phyloP scores from a whole-genome alignment of 1,284 basidiomycete genomes.

The Cutaneotrichosporon dermatis region DNA sequence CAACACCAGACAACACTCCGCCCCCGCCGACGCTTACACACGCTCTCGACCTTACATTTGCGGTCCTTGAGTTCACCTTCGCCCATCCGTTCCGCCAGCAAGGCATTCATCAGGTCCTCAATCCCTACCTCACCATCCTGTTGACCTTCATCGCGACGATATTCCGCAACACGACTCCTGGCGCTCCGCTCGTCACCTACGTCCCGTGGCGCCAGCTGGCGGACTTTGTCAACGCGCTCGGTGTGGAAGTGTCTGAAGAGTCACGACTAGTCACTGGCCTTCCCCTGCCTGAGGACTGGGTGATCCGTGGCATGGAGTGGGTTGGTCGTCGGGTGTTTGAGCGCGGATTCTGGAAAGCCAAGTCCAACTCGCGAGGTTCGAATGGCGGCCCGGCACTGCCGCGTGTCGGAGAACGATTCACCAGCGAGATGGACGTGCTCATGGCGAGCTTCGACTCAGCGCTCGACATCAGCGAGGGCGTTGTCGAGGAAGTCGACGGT shows the following conservation, averaged over 20 bases:
- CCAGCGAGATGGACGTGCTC: slow-evolving; percentile 72
- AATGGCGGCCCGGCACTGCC: slow-evolving; percentile 52
- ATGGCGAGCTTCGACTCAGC: slow-evolving; percentile 56
- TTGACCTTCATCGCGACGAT: slow-evolving; percentile 83
- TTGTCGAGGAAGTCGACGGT: slow-evolving; percentile 61
- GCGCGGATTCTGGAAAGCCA: slow-evolving; percentile 75
- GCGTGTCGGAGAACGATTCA: slow-evolving; percentile 42
- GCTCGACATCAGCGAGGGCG: slow-evolving; percentile 61
- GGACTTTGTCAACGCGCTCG: slow-evolving; percentile 56
- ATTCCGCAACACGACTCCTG: slow-evolving; percentile 60
- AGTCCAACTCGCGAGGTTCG: slow-evolving; percentile 45
- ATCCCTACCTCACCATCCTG: slow-evolving; percentile 80
- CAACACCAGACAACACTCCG: slow-evolving; percentile 26
- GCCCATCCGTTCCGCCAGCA: slow-evolving; percentile 59
- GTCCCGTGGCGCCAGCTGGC: slow-evolving; percentile 81
- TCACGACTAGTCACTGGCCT: slow-evolving; percentile 52
- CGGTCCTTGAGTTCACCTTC: slow-evolving; percentile 69
- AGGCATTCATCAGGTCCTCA: slow-evolving; percentile 61
- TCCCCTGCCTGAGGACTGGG: slow-evolving; percentile 91
- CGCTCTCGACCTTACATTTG: slow-evolving; percentile 73
- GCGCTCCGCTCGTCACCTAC: slow-evolving; percentile 63
- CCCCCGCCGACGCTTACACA: slow-evolving; percentile 63
- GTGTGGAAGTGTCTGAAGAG: slow-evolving; percentile 57
- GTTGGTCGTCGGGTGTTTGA: slow-evolving; percentile 81
- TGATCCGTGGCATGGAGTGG: slow-evolving; percentile 92